Percentiles rank a stretch among this genome's conserved stretches.
Conservation (phyloP, 805 yeast species). For the Sugiyamaella marilandica region DNA sequence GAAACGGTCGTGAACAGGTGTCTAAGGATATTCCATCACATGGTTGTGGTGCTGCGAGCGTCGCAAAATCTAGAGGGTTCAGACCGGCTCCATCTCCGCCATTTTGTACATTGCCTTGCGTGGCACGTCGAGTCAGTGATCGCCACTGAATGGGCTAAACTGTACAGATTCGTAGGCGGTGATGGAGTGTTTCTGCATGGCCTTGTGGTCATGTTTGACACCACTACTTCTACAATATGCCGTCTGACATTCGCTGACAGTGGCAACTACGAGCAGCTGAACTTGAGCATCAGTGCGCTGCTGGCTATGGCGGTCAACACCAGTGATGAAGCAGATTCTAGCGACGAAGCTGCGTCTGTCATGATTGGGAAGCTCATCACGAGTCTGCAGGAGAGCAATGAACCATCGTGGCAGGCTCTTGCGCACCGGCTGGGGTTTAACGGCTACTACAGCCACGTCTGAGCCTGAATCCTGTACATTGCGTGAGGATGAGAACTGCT, state of each 20-base stretch:
- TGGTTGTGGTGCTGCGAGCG: background rate
- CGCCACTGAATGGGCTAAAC: background rate
- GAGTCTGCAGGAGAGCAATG: background rate
- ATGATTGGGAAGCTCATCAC: background rate
- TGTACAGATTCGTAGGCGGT: background rate
- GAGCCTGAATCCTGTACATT: too few species aligned
- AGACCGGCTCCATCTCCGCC: background rate
- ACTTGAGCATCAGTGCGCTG: background rate
- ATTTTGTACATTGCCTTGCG: slow-evolving; percentile 1
- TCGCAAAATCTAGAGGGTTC: background rate
- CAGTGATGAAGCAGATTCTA: background rate
- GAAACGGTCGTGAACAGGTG: background rate
- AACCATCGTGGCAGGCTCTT: background rate
- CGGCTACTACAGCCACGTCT: background rate
- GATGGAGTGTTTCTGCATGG: background rate
- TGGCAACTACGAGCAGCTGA: background rate
- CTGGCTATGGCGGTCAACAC: background rate
- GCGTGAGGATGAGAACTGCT: too few species aligned
- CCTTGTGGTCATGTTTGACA: background rate
- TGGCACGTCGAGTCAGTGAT: background rate
- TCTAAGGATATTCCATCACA: slow-evolving; percentile 4
- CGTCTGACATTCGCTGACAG: background rate
- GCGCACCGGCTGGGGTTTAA: background rate
- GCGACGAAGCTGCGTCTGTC: background rate
- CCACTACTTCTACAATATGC: background rate